Conservation (phyloP, 257 asterid genomes). For the Lantana camara region DNA sequence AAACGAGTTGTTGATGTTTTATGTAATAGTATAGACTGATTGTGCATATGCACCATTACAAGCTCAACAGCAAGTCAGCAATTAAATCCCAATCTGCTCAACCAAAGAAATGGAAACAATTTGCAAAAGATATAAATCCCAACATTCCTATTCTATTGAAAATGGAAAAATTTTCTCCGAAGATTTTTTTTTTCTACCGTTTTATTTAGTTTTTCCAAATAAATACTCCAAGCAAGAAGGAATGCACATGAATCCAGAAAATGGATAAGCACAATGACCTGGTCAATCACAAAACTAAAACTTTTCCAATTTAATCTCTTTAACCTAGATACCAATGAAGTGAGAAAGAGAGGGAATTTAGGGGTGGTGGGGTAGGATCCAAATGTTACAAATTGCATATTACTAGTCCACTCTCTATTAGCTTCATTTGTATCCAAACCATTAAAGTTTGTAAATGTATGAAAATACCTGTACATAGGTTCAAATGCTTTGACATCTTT, state of each 20-base stretch:
- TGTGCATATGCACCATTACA: neutral
- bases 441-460: constrained; percentile 28
- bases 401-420: constrained; percentile 14
- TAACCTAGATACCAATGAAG: constrained; percentile 12
- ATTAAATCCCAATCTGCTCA: constrained; percentile 13
- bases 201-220: constrained; percentile 6
- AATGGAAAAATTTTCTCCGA: constrained; percentile 6
- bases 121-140: constrained; percentile 15
- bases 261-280: constrained; percentile 20
- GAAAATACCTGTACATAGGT: constrained; percentile 81
- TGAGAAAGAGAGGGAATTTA: no score
- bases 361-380: no score
- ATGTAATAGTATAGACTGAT: no score
- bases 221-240: constrained; percentile 23
- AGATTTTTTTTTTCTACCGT: constrained; percentile 11
- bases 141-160: constrained; percentile 12
- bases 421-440: constrained; percentile 12
- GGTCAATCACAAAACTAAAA: constrained; percentile 16
- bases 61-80: constrained; percentile 1
- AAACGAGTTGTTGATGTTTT: no score
- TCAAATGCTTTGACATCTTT: constrained; percentile 76
- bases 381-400: constrained; percentile 28
- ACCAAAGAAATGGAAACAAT: constrained; percentile 19
- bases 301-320: constrained; percentile 12
- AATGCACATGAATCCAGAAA: constrained; percentile 4